Percentiles rank a stretch among this genome's conserved stretches.
Conservation (phyloP, 768 basidiomycete genomes). For the Lactarius akahatsu region DNA sequence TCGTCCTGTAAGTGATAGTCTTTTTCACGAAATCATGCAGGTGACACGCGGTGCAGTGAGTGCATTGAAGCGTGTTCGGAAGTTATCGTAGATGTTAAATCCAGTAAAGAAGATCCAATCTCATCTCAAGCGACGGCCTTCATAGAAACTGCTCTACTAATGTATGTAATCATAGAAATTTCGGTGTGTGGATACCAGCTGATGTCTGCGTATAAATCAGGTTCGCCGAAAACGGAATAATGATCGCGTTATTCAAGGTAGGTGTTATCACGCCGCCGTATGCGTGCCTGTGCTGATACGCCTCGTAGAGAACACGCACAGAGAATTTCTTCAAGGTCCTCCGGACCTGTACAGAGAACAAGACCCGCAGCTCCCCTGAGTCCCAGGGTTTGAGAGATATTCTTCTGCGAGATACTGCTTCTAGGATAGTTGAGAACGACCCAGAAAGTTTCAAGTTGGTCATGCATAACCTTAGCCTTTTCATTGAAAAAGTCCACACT, state of each 20-base stretch:
- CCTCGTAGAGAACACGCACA: conserved; percentile 17
- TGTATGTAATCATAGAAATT: conserved; percentile 39
- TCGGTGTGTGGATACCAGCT: conserved; percentile 27
- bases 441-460: conserved; percentile 50
- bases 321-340: conserved; percentile 17
- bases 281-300: neutral
- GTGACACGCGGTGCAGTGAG: conserved; percentile 39
- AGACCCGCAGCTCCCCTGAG: neutral
- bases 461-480: conserved; percentile 55
- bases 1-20: conserved; percentile 49
- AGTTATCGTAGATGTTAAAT: conserved; percentile 48
- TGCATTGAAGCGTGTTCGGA: conserved; percentile 52
- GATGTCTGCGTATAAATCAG: conserved; percentile 37
- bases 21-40: neutral
- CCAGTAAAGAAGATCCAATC: conserved; percentile 57
- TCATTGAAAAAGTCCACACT: conserved; percentile 57
- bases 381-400: conserved; percentile 41
- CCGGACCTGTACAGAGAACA: conserved; percentile 23
- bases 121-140: conserved; percentile 56
- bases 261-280: conserved; percentile 13
- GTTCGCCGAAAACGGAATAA: conserved; percentile 57
- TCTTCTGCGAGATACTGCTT: conserved; percentile 39
- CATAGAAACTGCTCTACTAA: conserved; percentile 47
- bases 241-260: conserved; percentile 59
- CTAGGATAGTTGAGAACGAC: conserved; percentile 50